Evolutionary conservation across 2,329 filamentous ascomycete species (phyloP).

Genomic region (Leptographium procerum): DNA sequence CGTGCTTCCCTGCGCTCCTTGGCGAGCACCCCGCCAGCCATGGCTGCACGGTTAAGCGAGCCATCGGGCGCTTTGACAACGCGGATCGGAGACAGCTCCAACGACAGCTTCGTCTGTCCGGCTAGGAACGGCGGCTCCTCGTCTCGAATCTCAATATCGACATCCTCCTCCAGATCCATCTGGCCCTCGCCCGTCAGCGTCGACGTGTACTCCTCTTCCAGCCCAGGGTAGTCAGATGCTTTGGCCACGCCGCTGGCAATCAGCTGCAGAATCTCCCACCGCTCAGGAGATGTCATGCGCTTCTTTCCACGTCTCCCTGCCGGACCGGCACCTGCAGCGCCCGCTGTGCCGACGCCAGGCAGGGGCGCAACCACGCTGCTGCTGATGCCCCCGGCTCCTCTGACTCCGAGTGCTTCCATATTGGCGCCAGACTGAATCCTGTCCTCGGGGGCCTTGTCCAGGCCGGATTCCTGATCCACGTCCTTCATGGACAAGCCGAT

Average conservation of each 20-base stretch:
- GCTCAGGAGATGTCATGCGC: slow-evolving; percentile 87
- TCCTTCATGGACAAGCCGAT: slow-evolving; percentile 96
- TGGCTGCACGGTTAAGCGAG: slow-evolving; percentile 93
- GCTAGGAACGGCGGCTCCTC: slow-evolving; percentile 94
- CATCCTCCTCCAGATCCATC: slow-evolving; percentile 87
- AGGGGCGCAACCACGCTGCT: slow-evolving; percentile 1
- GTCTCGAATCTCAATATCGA: slow-evolving; percentile 93
- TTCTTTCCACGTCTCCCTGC: slow-evolving; percentile 53
- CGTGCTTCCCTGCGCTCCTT: slow-evolving; percentile 84
- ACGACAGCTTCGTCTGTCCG: slow-evolving; percentile 90
- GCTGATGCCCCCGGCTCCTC: slow-evolving; percentile 42
- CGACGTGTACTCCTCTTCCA: slow-evolving; percentile 87
- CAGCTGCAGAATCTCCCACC: slow-evolving; percentile 95
- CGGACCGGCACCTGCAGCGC: slow-evolving; percentile 15
- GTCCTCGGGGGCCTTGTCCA: slow-evolving; percentile 68
- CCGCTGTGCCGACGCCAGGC: not conserved
- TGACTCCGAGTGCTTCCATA: slow-evolving; percentile 61
- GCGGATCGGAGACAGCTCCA: slow-evolving; percentile 89
- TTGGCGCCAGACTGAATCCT: slow-evolving; percentile 84
- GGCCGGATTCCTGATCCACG: slow-evolving; percentile 80
- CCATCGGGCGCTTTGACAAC: slow-evolving; percentile 97
- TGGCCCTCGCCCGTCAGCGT: slow-evolving; percentile 76
- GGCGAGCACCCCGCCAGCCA: slow-evolving; percentile 78
- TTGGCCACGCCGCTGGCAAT: slow-evolving; percentile 92
- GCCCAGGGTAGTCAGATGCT: slow-evolving; percentile 84